Evolutionary conservation across 805 yeast genomes (phyloP).

Genomic region (Nakazawaea wyomingensis): DNA sequence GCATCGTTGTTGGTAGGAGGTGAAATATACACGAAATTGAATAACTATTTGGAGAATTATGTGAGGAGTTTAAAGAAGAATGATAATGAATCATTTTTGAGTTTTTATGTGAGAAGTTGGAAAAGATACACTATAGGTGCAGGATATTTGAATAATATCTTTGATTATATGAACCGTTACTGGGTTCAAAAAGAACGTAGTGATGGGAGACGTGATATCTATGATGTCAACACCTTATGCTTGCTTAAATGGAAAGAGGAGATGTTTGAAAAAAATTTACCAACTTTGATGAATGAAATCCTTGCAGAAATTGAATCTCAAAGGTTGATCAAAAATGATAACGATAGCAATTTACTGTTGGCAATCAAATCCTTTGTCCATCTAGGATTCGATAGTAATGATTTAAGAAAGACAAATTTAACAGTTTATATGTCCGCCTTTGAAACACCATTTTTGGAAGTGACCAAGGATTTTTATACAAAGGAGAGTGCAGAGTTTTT

Average conservation of each 20-base stretch:
- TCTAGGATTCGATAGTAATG: slow-evolving; percentile 87
- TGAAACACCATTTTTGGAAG: slow-evolving; percentile 70
- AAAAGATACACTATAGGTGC: slow-evolving; percentile 88
- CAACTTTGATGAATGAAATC: slow-evolving; percentile 60
- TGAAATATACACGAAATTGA: slow-evolving; percentile 74
- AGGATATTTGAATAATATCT: slow-evolving; percentile 83
- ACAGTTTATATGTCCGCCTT: slow-evolving; percentile 76
- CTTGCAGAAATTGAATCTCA: slow-evolving; percentile 72
- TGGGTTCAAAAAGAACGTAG: slow-evolving; percentile 97
- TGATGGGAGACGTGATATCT: slow-evolving; percentile 85
- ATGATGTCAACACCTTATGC: slow-evolving; percentile 87
- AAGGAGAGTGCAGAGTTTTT: slow-evolving; percentile 66
- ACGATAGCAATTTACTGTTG: slow-evolving; percentile 57
- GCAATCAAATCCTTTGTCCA: slow-evolving; percentile 85
- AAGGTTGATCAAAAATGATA: slow-evolving; percentile 72
- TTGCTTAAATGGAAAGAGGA: slow-evolving; percentile 82
- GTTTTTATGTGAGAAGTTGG: slow-evolving; percentile 86
- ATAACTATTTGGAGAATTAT: slow-evolving; percentile 58
- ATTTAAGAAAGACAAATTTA: slow-evolving; percentile 78
- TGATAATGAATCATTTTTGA: slow-evolving; percentile 63
- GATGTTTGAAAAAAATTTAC: slow-evolving; percentile 66
- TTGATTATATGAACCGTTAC: slow-evolving; percentile 92
- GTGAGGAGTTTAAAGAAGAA: slow-evolving; percentile 44
- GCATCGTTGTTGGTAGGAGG: slow-evolving; percentile 66
- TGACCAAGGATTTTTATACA: slow-evolving; percentile 60